Evolutionary conservation across 2,329 filamentous ascomycete genomes (phyloP).

Genomic region (Pezicula radicicola): DNA sequence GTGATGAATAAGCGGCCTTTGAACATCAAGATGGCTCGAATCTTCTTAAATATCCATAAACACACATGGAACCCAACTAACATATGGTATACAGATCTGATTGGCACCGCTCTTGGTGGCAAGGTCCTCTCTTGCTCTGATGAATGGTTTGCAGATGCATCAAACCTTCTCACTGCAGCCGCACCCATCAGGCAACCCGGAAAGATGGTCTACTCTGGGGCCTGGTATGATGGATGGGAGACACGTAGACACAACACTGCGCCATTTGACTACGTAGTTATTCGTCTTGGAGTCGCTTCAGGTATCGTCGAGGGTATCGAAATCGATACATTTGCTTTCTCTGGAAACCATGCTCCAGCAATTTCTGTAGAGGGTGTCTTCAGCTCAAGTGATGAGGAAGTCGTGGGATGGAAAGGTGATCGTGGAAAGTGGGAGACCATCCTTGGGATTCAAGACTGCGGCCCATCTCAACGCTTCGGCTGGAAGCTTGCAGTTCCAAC

Average conservation of each 20-base stretch:
- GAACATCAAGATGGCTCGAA: too few relatives aligned
- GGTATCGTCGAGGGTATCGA: constrained; percentile 73
- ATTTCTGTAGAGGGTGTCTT: constrained; percentile 77
- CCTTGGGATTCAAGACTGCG: constrained; percentile 66
- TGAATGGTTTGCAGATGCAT: constrained; percentile 66
- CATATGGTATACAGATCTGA: constrained; percentile 45
- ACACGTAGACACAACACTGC: constrained; percentile 63
- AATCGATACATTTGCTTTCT: constrained; percentile 79
- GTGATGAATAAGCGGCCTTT: too few relatives aligned
- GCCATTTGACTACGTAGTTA: constrained; percentile 64
- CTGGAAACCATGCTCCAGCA: constrained; percentile 77
- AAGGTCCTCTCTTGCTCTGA: constrained; percentile 64
- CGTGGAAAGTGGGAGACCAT: constrained; percentile 70
- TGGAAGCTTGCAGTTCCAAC: constrained; percentile 64
- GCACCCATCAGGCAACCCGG: constrained; percentile 60
- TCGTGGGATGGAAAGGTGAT: constrained; percentile 57
- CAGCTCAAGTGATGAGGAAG: constrained; percentile 61
- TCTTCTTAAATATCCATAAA: neutral
- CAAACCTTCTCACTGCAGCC: constrained; percentile 62
- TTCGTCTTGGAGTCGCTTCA: constrained; percentile 65
- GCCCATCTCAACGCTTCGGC: constrained; percentile 68
- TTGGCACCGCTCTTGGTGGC: constrained; percentile 59
- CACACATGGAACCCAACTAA: constrained; percentile 4
- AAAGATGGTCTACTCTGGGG: constrained; percentile 67
- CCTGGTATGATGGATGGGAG: constrained; percentile 72